Base-by-base conservation (phyloP, 2,329 filamentous ascomycete genomes). In the Eutypa lata region DNA sequence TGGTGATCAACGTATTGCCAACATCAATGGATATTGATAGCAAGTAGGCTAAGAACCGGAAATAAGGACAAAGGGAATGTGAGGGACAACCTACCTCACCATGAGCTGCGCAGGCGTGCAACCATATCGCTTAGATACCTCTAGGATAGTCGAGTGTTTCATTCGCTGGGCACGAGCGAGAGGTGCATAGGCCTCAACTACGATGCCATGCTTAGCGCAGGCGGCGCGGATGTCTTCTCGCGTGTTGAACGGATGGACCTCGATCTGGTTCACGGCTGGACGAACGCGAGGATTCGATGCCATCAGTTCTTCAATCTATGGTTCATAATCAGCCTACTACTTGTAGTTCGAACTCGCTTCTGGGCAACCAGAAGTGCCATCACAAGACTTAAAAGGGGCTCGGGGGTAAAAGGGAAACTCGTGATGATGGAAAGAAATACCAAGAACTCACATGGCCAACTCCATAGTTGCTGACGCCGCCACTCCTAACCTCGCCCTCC, bases 201-300 rank as follows among this genome's bases (percentile, higher is more conserved):
- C 72, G 53, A 94, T 91, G 37, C 76, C 73, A 57, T 92, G 75
- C 55, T 81, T 73, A 52, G 82, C 76, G 64, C 90, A 90, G 60
- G 83, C 85, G 13, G 79, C 76, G 0, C 83, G 80, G 57, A 94
- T 91, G 37, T 79, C 76, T 0, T 75, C 77, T 49, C 87, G 82
- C 2, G 88, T 91, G 67, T 92, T 90, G 79, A 93, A 94, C 0
- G 89, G 89, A 56, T 93, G 89, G 2, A 92, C 80, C 68, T 93
- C 88, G 61, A 92, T 87, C 72, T 94, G 90, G 63, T 93, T 93
- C 48, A 93, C 82, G 1, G 84, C 81, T 0, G 90, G 89, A 10
- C 74, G 68, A 45, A 89, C 78, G 0, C 77, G 76, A 0, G 87
- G 85, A 11, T 81, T 81, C 0, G 79, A 79, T 2, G 77, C 76